phyloP scores from a whole-genome alignment of 1,284 basidiomycete species.

The Leccinum pachyderme region DNA sequence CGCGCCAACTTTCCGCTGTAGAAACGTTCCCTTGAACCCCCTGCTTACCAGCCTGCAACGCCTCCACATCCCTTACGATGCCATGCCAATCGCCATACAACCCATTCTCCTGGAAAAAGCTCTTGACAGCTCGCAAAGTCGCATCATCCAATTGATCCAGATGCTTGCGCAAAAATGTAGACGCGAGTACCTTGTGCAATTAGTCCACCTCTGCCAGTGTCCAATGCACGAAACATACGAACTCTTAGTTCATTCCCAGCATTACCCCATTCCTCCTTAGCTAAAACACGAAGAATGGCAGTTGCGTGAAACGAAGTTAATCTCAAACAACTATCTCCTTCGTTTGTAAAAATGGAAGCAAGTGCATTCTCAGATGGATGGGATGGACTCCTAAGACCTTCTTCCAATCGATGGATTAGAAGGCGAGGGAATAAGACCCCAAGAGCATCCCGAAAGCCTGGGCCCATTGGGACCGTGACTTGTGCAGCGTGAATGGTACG shows the following conservation, averaged over 20 bases:
- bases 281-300: slow-evolving; percentile 36
- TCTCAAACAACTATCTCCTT: slow-evolving; percentile 29
- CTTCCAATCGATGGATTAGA: slow-evolving; percentile 33
- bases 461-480: slow-evolving; percentile 17
- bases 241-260: slow-evolving; percentile 33
- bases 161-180: slow-evolving; percentile 25
- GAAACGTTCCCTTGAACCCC: slow-evolving; percentile 1
- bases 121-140: slow-evolving; percentile 12
- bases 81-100: slow-evolving; percentile 14
- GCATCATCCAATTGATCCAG: slow-evolving; percentile 19
- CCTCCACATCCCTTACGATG: slow-evolving; percentile 12
- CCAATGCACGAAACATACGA: slow-evolving; percentile 12
- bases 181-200: slow-evolving; percentile 21
- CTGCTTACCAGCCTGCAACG: slow-evolving; percentile 1
- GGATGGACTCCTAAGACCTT: slow-evolving; percentile 26
- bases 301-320: slow-evolving; percentile 27
- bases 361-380: slow-evolving; percentile 16
- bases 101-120: slow-evolving; percentile 18
- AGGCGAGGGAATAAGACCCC: slow-evolving; percentile 32
- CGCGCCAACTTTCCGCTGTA: slow-evolving; percentile 18
- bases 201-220: slow-evolving; percentile 7
- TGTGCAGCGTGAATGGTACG: slow-evolving; percentile 37
- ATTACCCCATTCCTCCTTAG: slow-evolving; percentile 37
- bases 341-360: slow-evolving; percentile 24
- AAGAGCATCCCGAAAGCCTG: slow-evolving; percentile 26